Evolutionary conservation across 306 rosid genomes (phyloP), one percentile per base, ranked within the genome.

Genomic region (Corylus heterophylla): DNA sequence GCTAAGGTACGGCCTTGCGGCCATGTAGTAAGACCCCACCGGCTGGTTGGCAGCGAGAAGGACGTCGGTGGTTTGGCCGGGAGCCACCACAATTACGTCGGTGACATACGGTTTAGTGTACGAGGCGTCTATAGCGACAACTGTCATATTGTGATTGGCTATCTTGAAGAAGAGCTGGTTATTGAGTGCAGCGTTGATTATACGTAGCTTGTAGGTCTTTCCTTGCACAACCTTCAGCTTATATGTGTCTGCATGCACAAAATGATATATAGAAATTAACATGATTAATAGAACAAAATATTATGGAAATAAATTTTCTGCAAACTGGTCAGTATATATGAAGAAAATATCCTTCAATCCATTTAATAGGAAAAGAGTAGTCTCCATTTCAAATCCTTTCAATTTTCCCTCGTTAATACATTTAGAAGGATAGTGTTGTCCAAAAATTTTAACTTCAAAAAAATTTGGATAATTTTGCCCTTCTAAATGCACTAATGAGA

Each of bases 41-140:
- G 22, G 52, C 54, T 85, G 87, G 78, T 91, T 77, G 0, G 93
- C 74, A 0, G 1, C 74, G 16, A 91, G 2, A 44, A 93, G 90
- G 5, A 85, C 91, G 10, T 91, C 95, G 0, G 73, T 77, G 48
- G 97, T 93, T 54, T 91, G 95, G 47, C 97, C 95, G 0, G 97
- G 97, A 2, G 91, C 85, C 0, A 82, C 0, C 1, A 90, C 86
- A 0, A 93, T 22, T 0, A 91, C 82, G 0, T 93, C 86, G 0
- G 97, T 91, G 8, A 67, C 3, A 8, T 88, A 90, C 2, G 71
- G 93, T 3, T 56, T 18, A 0, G 93, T 90, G 85, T 90, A 93
- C 3, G 58, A 2, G 8, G 92, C 95, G n/a, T 93, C 97, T 4
- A 93, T 18, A 2, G 92, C 90, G 11, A 91, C 98, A 1, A 93